Base-by-base conservation (phyloP, 345 rosid species). In the Nephelium lappaceum region DNA sequence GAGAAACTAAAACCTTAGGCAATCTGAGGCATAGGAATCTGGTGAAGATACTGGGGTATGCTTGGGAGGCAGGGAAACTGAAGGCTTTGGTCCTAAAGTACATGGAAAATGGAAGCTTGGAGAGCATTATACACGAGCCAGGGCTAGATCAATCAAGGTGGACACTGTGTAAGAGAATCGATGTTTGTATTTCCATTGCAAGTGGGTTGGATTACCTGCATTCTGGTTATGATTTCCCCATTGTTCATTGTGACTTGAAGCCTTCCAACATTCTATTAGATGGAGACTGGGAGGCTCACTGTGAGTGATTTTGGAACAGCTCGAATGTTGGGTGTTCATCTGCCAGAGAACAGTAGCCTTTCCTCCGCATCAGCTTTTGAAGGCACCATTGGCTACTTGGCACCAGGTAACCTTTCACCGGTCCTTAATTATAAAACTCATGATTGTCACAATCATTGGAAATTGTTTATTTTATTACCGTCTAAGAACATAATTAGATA, bases 271-370 rank as follows among this genome's bases (percentile, higher is more conserved):
- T 95, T 81, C 92, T 93, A 51, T 72, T 95, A 71, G 92, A 93
- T 81, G 82, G 80, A 55, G 84, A 89, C 6, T 86, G 91, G 84
- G 86, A 85, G 11, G 92, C 94, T 38, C 93, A 91, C n/a, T 80
- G 98, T 93, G n/a, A 90, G 98, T 31, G 98, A 95, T 81, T 95
- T 95, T n/a, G 98, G 98, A 62, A 95, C 98, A 21, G 94, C 98
- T 72, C 87, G 95, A 60, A 92, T 95, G 69, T 86, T 93, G 39
- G 93, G 90, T 67, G 57, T 90, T 61, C 92, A 87, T 61, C 85
- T 80, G 23, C 86, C 90, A 24, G 89, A 84, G 69, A 92, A 86
- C 61, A 86, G 77, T 55, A 86, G 79, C 72, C 74, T 85, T n/a
- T 84, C 88, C 21, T 77, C 93, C 23, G 72, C 93, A 8, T 84